phyloP scores from a whole-genome alignment of 2,329 filamentous ascomycete genomes.

The Neopestalotiopsis sp. region DNA sequence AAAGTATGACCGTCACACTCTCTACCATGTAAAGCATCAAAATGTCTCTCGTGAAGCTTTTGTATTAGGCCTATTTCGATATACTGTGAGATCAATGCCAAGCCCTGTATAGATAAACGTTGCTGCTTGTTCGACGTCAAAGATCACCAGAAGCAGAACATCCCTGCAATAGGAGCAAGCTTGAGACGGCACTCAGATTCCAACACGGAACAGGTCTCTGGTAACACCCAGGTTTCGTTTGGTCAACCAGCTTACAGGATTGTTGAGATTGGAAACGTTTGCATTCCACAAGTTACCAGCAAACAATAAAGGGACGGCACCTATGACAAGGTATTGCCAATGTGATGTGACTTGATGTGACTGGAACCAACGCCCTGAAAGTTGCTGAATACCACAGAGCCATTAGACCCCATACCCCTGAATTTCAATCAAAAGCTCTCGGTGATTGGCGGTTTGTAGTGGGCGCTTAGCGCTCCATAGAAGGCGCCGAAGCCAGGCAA shows the following conservation, averaged over 20 bases:
- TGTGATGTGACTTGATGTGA: neutral
- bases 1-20: too few relatives aligned
- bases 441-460: neutral
- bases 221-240: neutral
- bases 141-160: too few relatives aligned
- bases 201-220: neutral
- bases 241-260: neutral
- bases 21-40: too few relatives aligned
- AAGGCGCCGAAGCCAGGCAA: neutral
- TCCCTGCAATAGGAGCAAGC: neutral
- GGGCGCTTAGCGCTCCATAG: constrained; percentile 9
- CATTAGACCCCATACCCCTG: neutral
- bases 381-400: neutral
- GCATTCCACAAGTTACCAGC: too few relatives aligned
- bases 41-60: too few relatives aligned
- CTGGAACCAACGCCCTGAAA: neutral
- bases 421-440: neutral
- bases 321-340: neutral
- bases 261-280: neutral
- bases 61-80: too few relatives aligned
- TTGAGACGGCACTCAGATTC: neutral
- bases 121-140: too few relatives aligned
- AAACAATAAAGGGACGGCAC: neutral
- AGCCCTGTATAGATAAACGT: too few relatives aligned
- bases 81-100: too few relatives aligned